Evolutionary conservation across 805 yeast genomes (phyloP), one percentile per base, ranked within the genome.

Genomic region (Zygoascus flipseniorum): DNA sequence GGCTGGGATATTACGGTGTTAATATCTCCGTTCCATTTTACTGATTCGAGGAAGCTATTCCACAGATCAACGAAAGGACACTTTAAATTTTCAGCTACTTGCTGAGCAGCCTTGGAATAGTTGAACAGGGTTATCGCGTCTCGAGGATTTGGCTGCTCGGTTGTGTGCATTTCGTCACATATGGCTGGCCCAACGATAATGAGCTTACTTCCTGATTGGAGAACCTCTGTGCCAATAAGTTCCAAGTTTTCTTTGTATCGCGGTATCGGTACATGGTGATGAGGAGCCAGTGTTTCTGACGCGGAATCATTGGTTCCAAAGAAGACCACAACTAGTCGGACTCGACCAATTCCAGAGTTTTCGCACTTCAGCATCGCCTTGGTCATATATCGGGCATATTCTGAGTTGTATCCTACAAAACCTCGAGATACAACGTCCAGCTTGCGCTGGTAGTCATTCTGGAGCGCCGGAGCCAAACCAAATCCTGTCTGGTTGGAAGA

Each of bases 241-340:
- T 58, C 61, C 56, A 77, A 69, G 61, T 89, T 89, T 14, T 64
- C 67, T 19, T 66, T 54, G 62, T 69, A 87, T 53, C 75, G 69
- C 0, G 67, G 76, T 2, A 83, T 18, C 1, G 79, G 77, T 10
- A 87, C 87, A 20, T 69, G 68, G 58, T 77, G 81, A 3, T 64
- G 61, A 31, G 35, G 35, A 13, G 35, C 35, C 35, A 31, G 35
- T 11, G 52, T 51, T 0, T 64, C 71, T 8, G 69, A 58, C 2
- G 78, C 74, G 0, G 85, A 75, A 65, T 89, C 97, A 63, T 89
- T 89, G 13, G 96, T 78, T 3, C 97, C 97, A 60, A 87, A 81
- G 64, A 85, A 89, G 1, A 89, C 69, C 10, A 82, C 79, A 54
- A 81, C 72, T 43, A 57, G 43, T 14, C 26, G 9, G 31, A 49